phyloP scores from a whole-genome alignment of 148 eudicot genomes.

The Dysphania ambrosioides region DNA sequence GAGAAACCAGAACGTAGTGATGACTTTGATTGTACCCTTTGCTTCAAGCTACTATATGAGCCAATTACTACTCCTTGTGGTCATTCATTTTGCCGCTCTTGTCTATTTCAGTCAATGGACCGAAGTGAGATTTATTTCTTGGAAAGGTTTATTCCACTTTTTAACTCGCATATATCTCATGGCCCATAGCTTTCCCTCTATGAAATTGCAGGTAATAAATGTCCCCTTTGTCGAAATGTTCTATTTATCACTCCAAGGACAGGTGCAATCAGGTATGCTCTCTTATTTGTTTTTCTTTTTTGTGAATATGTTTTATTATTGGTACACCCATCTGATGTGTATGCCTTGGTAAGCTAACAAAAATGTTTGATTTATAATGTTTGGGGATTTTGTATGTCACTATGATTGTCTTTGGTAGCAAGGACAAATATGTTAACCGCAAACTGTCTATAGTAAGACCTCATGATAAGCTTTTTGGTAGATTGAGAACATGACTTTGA shows the following conservation, averaged over 20 bases:
- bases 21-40: constrained; percentile 95
- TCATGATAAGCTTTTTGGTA: not conserved
- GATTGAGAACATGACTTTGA: not conserved
- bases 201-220: constrained; percentile 63
- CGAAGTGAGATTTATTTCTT: constrained; percentile 50
- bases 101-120: constrained; percentile 97
- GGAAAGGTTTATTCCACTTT: constrained; percentile 13
- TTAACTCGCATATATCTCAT: constrained; percentile 1
- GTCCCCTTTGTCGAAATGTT: constrained; percentile 89
- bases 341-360: not conserved
- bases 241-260: constrained; percentile 79
- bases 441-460: not conserved
- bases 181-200: constrained; percentile 16
- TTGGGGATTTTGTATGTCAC: not conserved
- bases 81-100: constrained; percentile 92
- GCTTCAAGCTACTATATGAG: constrained; percentile 86
- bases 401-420: not conserved
- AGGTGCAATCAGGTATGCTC: constrained; percentile 66
- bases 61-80: constrained; percentile 99
- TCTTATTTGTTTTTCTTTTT: not conserved
- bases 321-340: not conserved
- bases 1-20: constrained; percentile 66
- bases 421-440: not conserved
- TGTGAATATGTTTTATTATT: not conserved
- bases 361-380: not conserved